Evolutionary conservation across 108 stramenopile species (phyloP), one percentile per base, ranked within the genome.

Genomic region (Cyclotella baltica): DNA sequence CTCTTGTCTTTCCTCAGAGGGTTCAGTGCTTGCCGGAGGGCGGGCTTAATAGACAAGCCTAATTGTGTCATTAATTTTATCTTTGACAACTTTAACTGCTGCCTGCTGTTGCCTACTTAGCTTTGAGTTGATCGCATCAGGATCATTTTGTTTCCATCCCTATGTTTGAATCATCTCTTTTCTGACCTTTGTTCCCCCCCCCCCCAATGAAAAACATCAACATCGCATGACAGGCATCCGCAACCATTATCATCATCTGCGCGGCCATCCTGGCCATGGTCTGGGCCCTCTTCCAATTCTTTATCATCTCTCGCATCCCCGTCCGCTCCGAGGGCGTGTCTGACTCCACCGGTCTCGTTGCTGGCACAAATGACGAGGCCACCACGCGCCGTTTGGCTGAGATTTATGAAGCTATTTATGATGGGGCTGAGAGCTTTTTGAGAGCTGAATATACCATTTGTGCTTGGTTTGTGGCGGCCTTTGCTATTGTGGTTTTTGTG

Each of bases 361-460:
- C 65, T 38, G 87, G 85, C 25, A 65, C 76, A 33, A 84, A 88
- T 73, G 90, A 95, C 62, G 92, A 91, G 53, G 89, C 84, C 48
- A 89, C 87, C n/a, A 92, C 91, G 22, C 70, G 52, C n/a, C 92
- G 92, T 46, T 88, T 96, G 30, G 65, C 85, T 1, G 93, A 98
- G 74, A 97, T 98, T 59, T 96, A 97, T 78, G 86, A 91, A 55
- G 97, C 96, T 28, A 99, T 99, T 84, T 91, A 94, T 65, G 86
- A 93, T 63, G 98, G 98, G 31, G 98, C 98, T 56, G 94, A 98
- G 61, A 90, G 95, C 52, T 98, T 98, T 86, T 81, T 99, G 25
- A 59, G 78, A 2, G 97, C 99, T 37, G 98, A 99, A 81, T 99
- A 99, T 88, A 77, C 62, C 63, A 96, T 99, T 62, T 99, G 97